Base-by-base conservation (phyloP, 2,329 filamentous ascomycete genomes). In the Calonectria leucothoes region DNA sequence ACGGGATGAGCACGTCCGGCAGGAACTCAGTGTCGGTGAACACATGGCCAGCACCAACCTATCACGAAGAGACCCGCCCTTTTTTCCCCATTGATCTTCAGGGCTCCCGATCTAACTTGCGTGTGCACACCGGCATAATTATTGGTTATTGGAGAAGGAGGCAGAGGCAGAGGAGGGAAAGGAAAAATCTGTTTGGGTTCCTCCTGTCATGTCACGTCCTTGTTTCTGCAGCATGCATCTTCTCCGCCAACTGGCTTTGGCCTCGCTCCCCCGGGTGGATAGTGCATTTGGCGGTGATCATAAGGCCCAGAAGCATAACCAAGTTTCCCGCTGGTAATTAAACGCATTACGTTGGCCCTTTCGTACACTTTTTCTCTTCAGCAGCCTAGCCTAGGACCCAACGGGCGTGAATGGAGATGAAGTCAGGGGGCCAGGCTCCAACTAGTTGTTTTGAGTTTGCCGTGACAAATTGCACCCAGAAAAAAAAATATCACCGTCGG, bases 381-480 rank as follows among this genome's bases (percentile, higher is more conserved):
- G 51, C 69, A 42, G 45, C 69, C 39, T 48, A 55, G 48, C 61
- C 45, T 37, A 7, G 52, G 33, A 12, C n/a, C 31, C 8, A 35
- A 48, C 39, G 39, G 63, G 33, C 29, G 33, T 59, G 49, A 37
- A 68, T 69, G 65, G 57, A 64, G 65, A 65, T 65, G 66, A 65
- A 39, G 42, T 55, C 57, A 69, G 66, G 66, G 55, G 33, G 37
- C n/a, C 20, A 65, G 63, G 63, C 45, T 48, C 63, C 49, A 35
- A 39, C 64, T 52, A n/a, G 35, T 68, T 35, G 63, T 65, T 45
- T 49, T 42, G 35, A 68, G 45, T 69, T 67, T 59, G n/a, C n/a
- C 33, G n/a, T 78, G 71, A 73, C 74, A 74, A 66, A 69, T 73
- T 74, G 66, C 31, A 37, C 48, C n/a, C n/a, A n/a, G n/a, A n/a